These are phyloP conservation scores for Pelagophyceae sp. DNA, from an alignment of 352 stramenopile genomes.

Conservation along the genomic window DNA sequence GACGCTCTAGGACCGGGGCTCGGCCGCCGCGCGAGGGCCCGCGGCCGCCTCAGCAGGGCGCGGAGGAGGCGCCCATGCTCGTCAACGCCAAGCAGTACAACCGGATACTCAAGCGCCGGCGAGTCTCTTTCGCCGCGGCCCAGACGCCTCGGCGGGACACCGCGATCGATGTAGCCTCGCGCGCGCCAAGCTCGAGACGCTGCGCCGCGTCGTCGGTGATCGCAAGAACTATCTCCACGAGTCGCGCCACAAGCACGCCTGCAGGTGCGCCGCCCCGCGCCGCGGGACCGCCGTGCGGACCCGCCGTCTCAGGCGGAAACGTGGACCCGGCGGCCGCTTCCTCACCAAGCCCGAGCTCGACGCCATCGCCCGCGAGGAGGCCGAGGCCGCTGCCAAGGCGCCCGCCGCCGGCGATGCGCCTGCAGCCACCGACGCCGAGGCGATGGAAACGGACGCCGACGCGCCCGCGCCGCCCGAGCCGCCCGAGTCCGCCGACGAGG, in stretches of 20 bases:
- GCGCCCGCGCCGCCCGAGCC: neutral
- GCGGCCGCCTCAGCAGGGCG: neutral
- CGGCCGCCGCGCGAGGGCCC: too few species aligned
- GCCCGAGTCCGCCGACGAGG: neutral
- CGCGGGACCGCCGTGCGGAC: too few species aligned
- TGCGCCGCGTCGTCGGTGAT: neutral
- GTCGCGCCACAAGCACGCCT: constrained; percentile 15
- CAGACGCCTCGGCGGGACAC: too few species aligned
- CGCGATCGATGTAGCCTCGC: neutral
- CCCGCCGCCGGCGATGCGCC: neutral
- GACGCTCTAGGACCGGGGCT: too few species aligned
- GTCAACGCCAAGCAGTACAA: constrained; percentile 14
- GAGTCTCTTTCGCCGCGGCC: too few species aligned
- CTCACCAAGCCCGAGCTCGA: neutral
- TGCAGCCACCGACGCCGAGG: neutral
- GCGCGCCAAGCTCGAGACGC: neutral
- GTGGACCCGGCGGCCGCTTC: constrained; percentile 7
- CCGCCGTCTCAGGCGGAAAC: neutral
- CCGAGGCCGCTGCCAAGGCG: neutral
- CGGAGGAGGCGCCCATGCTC: neutral
- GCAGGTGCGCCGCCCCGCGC: neutral
- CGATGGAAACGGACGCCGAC: neutral
- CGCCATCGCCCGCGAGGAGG: neutral
- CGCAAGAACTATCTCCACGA: constrained; percentile 8
- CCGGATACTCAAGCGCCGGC: constrained; percentile 2